Evolutionary conservation across 2,329 filamentous ascomycete genomes (phyloP), one percentile per base, ranked within the genome.

Genomic region (Leptographium galeiforme): DNA sequence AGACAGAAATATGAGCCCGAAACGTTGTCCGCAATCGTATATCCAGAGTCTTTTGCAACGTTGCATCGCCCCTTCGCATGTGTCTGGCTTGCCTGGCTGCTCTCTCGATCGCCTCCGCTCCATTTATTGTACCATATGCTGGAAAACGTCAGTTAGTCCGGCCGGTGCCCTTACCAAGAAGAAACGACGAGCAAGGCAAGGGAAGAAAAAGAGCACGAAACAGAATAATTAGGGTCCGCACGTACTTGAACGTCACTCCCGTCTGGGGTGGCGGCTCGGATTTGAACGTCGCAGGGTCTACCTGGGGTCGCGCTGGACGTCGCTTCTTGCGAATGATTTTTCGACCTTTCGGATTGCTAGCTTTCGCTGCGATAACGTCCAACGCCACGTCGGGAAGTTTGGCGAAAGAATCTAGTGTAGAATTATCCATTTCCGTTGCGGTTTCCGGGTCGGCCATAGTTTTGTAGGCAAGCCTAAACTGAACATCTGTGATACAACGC

Each of bases 101-200:
- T 89, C 65, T 97, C 91, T 56, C 89, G 81, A 69, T 98, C 93
- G 63, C 93, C 93, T 60, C 93, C 93, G 1, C 84, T 86, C 90
- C 91, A 97, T 70, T 96, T 97, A 73, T 95, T 96, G 72, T 96
- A 95, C 91, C 90, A 96, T 63, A 95, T 94, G 68, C 96, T 97
- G 76, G 12, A 34, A 32, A 4, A 12, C 13, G 36, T 49, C 90
- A 10, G 13, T 2, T 1, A 4, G 5, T 46, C 55, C 50, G 33
- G 3, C 16, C 5, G 11, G 18, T 25, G 34, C 34, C 34, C 8
- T 36, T 36, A 10, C 12, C 11, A 36, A n/a, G 18, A 18, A 33
- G 6, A 47, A 18, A 4, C 3, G 12, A 56, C 53, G 11, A 53
- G 25, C 7, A 13, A 19, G 2, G 36, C n/a, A 4, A 38, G 14